Evolutionary conservation across 352 stramenopile genomes (phyloP), one percentile per base, ranked within the genome.

Genomic region (Pythium utonaiense): DNA sequence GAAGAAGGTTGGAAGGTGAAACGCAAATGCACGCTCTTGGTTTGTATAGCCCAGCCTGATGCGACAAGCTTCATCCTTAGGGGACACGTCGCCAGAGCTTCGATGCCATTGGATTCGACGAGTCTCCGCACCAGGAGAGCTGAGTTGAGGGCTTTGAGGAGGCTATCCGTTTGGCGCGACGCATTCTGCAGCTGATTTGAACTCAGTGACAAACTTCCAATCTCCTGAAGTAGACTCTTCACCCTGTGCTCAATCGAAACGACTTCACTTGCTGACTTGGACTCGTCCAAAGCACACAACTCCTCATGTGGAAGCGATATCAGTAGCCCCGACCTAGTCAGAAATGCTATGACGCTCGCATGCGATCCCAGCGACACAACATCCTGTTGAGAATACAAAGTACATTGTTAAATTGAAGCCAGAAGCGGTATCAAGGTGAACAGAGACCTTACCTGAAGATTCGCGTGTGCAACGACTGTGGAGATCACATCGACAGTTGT

Each of bases 91-190:
- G 57, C 33, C 7, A 52, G 12, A 27, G 19, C 53, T 14, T 49
- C 36, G 28, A 60, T 30, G 13, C 61, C 62, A 3, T 47, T 54
- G 1, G 44, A n/a, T 10, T 60, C 21, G 9, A 68, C 45, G 25
- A 65, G 48, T 14, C 57, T 67, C 9, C 80, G 64, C 14, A 88
- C 60, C 49, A 80, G 60, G 13, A 87, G 68, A 16, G 70, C 74
- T 8, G 80, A 70, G 55, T 87, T 61, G 10, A 86, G 48, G 2
- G 54, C 66, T 27, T 66, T 66, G 3, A 91, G 62, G 13, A 82
- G 63, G 13, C 40, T 12, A 25, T 83, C 75, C 33, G 82, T 60
- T 28, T 70, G 57, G 34, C 69, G 57, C 17, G 78, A 88, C 19
- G 73, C 62, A 2, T 54, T 2, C 12, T 44, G 54, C 0, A 59